phyloP scores from a whole-genome alignment of 2,329 filamentous ascomycete genomes.

The Aspergillus neoniger region DNA sequence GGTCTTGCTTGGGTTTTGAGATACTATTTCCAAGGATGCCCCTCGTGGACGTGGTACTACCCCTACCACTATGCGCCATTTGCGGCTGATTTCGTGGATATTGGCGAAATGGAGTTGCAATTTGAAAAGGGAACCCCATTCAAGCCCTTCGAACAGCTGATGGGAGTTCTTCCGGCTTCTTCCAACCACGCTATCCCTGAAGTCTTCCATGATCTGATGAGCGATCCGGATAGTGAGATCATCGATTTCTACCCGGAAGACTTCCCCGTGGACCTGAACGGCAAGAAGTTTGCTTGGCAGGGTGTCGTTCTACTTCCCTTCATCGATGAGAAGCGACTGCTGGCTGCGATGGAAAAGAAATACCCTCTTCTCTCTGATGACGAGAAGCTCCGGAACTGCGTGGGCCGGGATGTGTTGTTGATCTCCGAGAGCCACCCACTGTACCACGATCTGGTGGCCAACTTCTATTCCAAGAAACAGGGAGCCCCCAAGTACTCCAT shows the following conservation, averaged over 20 bases:
- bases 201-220: conserved; percentile 89
- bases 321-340: conserved; percentile 85
- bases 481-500: conserved; percentile 67
- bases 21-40: conserved; percentile 98
- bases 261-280: conserved; percentile 90
- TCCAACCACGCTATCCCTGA: conserved; percentile 89
- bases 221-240: conserved; percentile 81
- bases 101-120: conserved; percentile 73
- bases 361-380: conserved; percentile 77
- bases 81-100: conserved; percentile 86
- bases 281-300: conserved; percentile 98
- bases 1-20: conserved; percentile 92
- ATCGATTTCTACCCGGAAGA: conserved; percentile 97
- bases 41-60: conserved; percentile 99
- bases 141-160: conserved; percentile 91
- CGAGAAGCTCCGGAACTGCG: conserved; percentile 74
- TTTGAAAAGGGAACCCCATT: conserved; percentile 87
- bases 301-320: conserved; percentile 91
- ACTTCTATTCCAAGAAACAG: conserved; percentile 91
- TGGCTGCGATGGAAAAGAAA: conserved; percentile 78
- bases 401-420: conserved; percentile 79
- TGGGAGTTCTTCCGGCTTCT: conserved; percentile 93
- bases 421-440: conserved; percentile 82
- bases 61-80: conserved; percentile 98
- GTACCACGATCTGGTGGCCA: conserved; percentile 79